A percentile compares a stretch with the other conserved stretches of the same genome.
These are phyloP conservation scores for Diaporthe vexans DNA, from an alignment of 2,329 filamentous ascomycete species.

Conservation along the genomic window DNA sequence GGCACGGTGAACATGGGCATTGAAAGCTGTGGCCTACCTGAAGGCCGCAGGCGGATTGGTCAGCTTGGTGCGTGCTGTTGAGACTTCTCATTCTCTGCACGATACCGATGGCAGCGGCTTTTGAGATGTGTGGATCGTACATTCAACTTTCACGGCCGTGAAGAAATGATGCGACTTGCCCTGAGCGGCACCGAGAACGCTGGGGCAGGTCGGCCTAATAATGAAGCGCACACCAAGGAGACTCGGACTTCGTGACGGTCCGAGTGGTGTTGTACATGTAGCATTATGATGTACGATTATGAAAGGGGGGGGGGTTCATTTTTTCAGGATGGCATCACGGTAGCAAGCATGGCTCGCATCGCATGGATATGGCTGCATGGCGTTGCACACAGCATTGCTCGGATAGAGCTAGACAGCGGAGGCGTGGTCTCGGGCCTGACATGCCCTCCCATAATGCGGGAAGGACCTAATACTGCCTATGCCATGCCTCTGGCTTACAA, in stretches of 20 bases:
- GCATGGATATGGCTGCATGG: constrained; percentile 16
- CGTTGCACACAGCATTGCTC: constrained; percentile 4
- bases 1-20: neutral
- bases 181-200: neutral
- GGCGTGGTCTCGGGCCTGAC: neutral
- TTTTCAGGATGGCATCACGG: neutral
- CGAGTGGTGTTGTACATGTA: neutral
- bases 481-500: neutral
- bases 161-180: neutral
- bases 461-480: neutral
- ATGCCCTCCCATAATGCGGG: neutral
- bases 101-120: neutral
- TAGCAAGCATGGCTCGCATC: constrained; percentile 15
- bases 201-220: neutral
- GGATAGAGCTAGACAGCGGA: constrained; percentile 13
- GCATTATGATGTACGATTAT: constrained; percentile 1
- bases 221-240: neutral
- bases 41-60: neutral
- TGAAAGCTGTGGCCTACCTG: neutral
- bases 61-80: neutral
- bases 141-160: too few species aligned
- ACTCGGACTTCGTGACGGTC: neutral
- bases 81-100: neutral
- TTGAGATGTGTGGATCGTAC: neutral
- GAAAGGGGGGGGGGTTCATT: neutral